A percentile compares a stretch with the other conserved stretches of the same genome.
Evolutionary conservation across 495 filamentous ascomycete species (phyloP).

Genomic region (Aspergillus ostianus): DNA sequence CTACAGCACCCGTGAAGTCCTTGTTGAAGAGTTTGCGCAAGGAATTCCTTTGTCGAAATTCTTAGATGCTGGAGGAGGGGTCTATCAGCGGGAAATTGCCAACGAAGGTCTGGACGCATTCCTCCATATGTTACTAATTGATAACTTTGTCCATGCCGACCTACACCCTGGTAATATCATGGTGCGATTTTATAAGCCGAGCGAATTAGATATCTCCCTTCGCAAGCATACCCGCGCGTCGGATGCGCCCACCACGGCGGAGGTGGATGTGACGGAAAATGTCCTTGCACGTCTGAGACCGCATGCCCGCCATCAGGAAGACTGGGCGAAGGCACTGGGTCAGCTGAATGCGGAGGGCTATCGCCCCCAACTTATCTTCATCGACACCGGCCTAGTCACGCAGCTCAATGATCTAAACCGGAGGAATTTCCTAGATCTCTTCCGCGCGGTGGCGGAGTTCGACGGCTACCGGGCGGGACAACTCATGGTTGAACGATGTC

Average conservation of each 20-base stretch:
- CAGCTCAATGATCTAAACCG: slow-evolving; percentile 86
- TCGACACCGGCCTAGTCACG: slow-evolving; percentile 95
- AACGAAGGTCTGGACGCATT: slow-evolving; percentile 98
- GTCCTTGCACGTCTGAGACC: slow-evolving; percentile 79
- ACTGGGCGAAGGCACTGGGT: slow-evolving; percentile 70
- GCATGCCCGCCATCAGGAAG: slow-evolving; percentile 57
- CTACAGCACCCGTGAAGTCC: slow-evolving; percentile 85
- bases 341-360: slow-evolving; percentile 88
- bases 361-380: slow-evolving; percentile 93
- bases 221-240: slow-evolving; percentile 51
- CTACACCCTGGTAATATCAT: slow-evolving; percentile 99
- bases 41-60: slow-evolving; percentile 91
- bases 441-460: slow-evolving; percentile 94
- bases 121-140: slow-evolving; percentile 92
- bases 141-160: slow-evolving; percentile 99
- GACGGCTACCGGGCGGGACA: slow-evolving; percentile 94
- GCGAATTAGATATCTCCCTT: slow-evolving; percentile 61
- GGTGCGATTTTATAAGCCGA: slow-evolving; percentile 95
- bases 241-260: slow-evolving; percentile 47
- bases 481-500: slow-evolving; percentile 92
- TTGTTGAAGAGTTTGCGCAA: slow-evolving; percentile 94
- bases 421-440: slow-evolving; percentile 90
- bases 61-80: slow-evolving; percentile 83
- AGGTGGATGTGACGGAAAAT: slow-evolving; percentile 79
- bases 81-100: slow-evolving; percentile 91